Percentiles rank a stretch among this genome's conserved stretches.
These are phyloP conservation scores for Rauvolfia tetraphylla DNA, from an alignment of 257 asterid species.

Conservation along the genomic window DNA sequence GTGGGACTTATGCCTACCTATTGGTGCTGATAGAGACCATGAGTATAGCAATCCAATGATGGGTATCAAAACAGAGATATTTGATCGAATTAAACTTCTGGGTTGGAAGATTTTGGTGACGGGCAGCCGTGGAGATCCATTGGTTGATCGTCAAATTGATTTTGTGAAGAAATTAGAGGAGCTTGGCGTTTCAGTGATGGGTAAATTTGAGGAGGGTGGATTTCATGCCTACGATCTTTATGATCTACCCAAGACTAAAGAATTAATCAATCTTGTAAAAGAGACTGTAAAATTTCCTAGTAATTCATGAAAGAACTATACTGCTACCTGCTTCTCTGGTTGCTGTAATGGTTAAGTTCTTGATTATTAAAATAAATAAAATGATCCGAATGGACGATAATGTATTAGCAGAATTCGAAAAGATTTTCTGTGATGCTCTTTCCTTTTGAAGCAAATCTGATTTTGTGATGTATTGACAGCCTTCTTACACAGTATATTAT, in stretches of 20 bases:
- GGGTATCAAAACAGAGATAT: background rate
- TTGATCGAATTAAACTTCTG: slow-evolving; percentile 11
- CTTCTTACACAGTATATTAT: too few species aligned
- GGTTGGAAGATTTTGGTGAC: slow-evolving; percentile 17
- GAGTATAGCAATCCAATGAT: slow-evolving; percentile 4
- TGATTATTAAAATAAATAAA: too few species aligned
- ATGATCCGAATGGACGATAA: too few species aligned
- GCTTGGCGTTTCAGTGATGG: background rate
- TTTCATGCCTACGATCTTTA: background rate
- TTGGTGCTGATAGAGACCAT: slow-evolving; percentile 15
- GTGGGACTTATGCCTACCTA: slow-evolving; percentile 15
- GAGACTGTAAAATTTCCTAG: background rate
- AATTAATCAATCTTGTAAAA: background rate
- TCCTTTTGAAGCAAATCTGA: too few species aligned
- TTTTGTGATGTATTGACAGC: too few species aligned
- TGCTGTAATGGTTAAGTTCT: too few species aligned
- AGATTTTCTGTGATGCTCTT: too few species aligned
- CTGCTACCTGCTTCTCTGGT: too few species aligned
- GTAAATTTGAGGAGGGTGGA: slow-evolving; percentile 5
- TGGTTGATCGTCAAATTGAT: slow-evolving; percentile 13
- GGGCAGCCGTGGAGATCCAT: background rate
- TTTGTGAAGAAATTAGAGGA: slow-evolving; percentile 7
- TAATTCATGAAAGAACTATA: background rate
- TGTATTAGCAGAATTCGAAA: too few species aligned
- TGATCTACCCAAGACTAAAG: background rate